Conservation (phyloP, 805 yeast species). For the Scheffersomyces coipomensis region DNA sequence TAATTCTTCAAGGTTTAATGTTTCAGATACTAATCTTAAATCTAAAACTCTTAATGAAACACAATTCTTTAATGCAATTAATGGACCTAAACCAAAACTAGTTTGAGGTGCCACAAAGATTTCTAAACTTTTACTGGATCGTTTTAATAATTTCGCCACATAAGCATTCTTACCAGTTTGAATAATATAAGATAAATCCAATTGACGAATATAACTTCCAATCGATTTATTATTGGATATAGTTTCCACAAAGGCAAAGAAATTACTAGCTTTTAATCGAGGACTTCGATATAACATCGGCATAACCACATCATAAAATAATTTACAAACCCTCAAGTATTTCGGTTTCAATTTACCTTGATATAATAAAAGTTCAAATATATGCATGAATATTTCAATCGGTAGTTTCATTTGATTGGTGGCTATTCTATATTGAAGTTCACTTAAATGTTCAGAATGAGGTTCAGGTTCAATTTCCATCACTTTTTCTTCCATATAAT, state of each 20-base stretch:
- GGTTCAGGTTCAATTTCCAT: constrained; percentile 11
- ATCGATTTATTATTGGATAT: constrained; percentile 48
- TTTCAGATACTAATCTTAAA: constrained; percentile 54
- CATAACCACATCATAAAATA: constrained; percentile 59
- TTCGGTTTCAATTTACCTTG: constrained; percentile 40
- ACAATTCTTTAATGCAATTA: constrained; percentile 78
- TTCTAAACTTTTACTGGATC: constrained; percentile 66
- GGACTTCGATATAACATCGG: constrained; percentile 70
- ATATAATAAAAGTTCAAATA: constrained; percentile 27
- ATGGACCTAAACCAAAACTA: constrained; percentile 88
- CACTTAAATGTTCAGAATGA: constrained; percentile 7
- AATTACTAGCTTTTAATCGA: constrained; percentile 61
- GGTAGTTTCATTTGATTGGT: constrained; percentile 29
- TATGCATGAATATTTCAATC: constrained; percentile 28
- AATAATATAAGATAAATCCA: constrained; percentile 77
- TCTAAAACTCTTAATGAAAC: constrained; percentile 9
- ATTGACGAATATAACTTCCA: constrained; percentile 58
- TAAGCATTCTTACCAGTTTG: constrained; percentile 92
- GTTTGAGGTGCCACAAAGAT: constrained; percentile 90
- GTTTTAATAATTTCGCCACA: constrained; percentile 76
- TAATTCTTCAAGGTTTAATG: constrained; percentile 77
- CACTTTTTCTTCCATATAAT: constrained; percentile 15
- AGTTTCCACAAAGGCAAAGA: constrained; percentile 68
- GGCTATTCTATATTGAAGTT: constrained; percentile 4
- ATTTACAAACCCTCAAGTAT: constrained; percentile 57